These are phyloP conservation scores for Ambrosia trifida DNA, from an alignment of 129 eudicot species.

Conservation along the genomic window DNA sequence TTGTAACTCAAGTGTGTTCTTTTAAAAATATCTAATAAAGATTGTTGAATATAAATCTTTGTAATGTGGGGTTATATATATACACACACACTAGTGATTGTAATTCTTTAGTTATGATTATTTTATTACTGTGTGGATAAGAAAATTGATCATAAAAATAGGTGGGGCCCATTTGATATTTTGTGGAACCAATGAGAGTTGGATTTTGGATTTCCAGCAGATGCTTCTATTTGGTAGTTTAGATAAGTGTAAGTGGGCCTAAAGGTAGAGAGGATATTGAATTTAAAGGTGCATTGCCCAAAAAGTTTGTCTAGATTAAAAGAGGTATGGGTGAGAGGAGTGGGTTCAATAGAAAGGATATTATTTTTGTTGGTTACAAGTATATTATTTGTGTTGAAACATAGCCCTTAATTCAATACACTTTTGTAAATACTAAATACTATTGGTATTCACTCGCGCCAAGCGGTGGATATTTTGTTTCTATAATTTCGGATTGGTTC, in stretches of 20 bases:
- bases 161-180: constrained; percentile 33
- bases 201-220: constrained; percentile 47
- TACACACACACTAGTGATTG: background rate
- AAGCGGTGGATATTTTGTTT: no score
- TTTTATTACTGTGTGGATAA: constrained; percentile 45
- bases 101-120: background rate
- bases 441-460: no score
- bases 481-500: no score
- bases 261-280: constrained; percentile 10
- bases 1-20: constrained; percentile 26
- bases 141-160: constrained; percentile 38
- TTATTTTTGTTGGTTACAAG: no score
- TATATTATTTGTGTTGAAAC: no score
- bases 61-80: constrained; percentile 24
- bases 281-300: constrained; percentile 37
- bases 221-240: background rate
- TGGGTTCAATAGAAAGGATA: constrained; percentile 4
- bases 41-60: constrained; percentile 22
- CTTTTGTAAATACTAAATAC: no score
- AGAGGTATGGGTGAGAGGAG: constrained; percentile 40
- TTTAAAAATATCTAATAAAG: constrained; percentile 29
- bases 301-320: constrained; percentile 10
- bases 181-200: constrained; percentile 51
- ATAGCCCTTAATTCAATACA: no score
- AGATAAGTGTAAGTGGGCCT: constrained; percentile 39